phyloP scores from a whole-genome alignment of 495 filamentous ascomycete species.

The Aspergillus diversus region DNA sequence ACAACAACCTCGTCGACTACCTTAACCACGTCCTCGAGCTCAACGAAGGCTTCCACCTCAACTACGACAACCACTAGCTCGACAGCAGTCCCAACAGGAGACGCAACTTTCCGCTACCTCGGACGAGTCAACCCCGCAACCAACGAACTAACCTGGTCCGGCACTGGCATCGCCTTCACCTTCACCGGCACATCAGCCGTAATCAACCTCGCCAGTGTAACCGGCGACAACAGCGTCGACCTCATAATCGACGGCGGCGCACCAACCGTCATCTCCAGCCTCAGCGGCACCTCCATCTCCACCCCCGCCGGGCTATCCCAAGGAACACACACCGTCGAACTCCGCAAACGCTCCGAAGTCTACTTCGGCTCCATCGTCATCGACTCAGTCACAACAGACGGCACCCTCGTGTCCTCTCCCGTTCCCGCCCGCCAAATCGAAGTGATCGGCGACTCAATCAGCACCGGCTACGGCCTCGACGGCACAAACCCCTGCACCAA shows the following conservation, averaged over 20 bases:
- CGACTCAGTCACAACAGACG: neutral
- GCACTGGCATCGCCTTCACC: slow-evolving; percentile 6
- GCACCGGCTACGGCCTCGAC: slow-evolving; percentile 1
- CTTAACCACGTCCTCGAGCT: neutral
- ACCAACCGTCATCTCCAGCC: neutral
- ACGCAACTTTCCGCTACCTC: neutral
- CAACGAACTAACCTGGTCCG: slow-evolving; percentile 3
- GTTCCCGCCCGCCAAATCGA: slow-evolving; percentile 4
- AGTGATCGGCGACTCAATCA: slow-evolving; percentile 4
- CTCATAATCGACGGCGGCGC: neutral
- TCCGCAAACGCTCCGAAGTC: slow-evolving; percentile 6
- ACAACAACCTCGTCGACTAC: neutral
- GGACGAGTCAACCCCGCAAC: slow-evolving; percentile 6
- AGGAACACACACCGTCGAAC: slow-evolving; percentile 3
- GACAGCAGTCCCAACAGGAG: neutral
- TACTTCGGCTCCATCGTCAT: slow-evolving; percentile 1
- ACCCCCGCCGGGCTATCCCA: neutral
- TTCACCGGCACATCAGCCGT: slow-evolving; percentile 2
- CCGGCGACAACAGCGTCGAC: neutral
- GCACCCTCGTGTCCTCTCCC: neutral
- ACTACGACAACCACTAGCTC: neutral
- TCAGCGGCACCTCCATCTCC: neutral
- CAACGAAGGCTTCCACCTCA: neutral
- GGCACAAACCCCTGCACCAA: slow-evolving; percentile 3
- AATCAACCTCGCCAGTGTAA: neutral